phyloP scores from a whole-genome alignment of 148 eudicot genomes.

The Chenopodium suecicum region DNA sequence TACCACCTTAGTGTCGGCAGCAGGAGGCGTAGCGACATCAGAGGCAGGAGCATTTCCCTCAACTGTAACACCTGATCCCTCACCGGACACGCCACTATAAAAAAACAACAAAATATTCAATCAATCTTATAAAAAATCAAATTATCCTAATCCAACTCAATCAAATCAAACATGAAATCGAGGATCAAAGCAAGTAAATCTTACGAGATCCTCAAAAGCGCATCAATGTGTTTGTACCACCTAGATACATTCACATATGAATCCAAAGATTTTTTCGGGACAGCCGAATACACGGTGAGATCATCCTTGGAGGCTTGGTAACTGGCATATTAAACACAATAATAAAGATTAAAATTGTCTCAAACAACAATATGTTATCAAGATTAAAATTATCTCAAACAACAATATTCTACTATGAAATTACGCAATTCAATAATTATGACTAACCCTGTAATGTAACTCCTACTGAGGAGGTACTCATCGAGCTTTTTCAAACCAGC shows the following conservation, averaged over 20 bases:
- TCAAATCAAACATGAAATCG: background rate
- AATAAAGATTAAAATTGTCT: too few species aligned
- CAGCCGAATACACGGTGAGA: conserved; percentile 61
- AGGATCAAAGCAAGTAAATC: conserved; percentile 21
- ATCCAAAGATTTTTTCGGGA: conserved; percentile 60
- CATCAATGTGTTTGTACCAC: conserved; percentile 89
- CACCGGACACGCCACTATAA: conserved; percentile 76
- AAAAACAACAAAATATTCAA: background rate
- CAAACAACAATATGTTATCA: too few species aligned
- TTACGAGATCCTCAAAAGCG: conserved; percentile 92
- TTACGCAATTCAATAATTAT: background rate
- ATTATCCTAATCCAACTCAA: background rate
- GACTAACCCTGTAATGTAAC: conserved; percentile 84
- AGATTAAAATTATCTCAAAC: too few species aligned
- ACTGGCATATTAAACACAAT: conserved; percentile 32
- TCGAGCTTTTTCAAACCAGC: conserved; percentile 92
- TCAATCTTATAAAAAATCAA: background rate
- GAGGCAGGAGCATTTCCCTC: conserved; percentile 65
- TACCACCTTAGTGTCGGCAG: conserved; percentile 63
- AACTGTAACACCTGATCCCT: conserved; percentile 75
- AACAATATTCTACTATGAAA: too few species aligned
- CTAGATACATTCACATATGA: conserved; percentile 68
- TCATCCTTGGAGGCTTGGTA: conserved; percentile 97
- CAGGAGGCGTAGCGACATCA: conserved; percentile 72
- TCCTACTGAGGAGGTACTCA: conserved; percentile 70